Conservation (phyloP, 805 yeast genomes). For the Debaryomyces prosopidis region DNA sequence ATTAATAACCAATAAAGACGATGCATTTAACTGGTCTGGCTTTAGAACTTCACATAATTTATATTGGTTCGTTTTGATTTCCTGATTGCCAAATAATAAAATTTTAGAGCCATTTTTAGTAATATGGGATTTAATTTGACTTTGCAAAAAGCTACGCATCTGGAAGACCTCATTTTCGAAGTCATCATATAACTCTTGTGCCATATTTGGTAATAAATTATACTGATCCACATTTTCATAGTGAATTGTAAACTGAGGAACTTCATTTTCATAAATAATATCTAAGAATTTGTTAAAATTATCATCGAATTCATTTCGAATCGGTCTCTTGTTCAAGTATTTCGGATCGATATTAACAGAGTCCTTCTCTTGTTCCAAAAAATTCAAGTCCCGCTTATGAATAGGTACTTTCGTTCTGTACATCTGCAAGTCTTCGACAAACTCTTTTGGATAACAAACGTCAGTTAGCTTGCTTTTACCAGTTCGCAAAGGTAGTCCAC, state of each 20-base stretch:
- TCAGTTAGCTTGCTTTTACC: slow-evolving; percentile 23
- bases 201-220: slow-evolving; percentile 11
- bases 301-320: slow-evolving; percentile 3
- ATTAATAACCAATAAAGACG: slow-evolving; percentile 17
- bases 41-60: slow-evolving; percentile 25
- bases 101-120: slow-evolving; percentile 18
- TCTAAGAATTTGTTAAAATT: slow-evolving; percentile 14
- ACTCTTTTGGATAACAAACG: slow-evolving; percentile 34
- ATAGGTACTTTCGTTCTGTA: slow-evolving; percentile 26
- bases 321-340: slow-evolving; percentile 4
- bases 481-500: slow-evolving; percentile 37
- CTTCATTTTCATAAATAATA: slow-evolving; percentile 19
- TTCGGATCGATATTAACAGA: slow-evolving; percentile 20
- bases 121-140: slow-evolving; percentile 29
- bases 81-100: slow-evolving; percentile 22
- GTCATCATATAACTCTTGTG: slow-evolving; percentile 17
- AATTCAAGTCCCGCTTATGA: slow-evolving; percentile 39
- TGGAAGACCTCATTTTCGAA: slow-evolving; percentile 28
- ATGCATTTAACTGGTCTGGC: slow-evolving; percentile 5
- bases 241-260: slow-evolving; percentile 26
- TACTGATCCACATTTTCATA: slow-evolving; percentile 31
- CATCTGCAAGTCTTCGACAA: slow-evolving; percentile 37
- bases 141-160: slow-evolving; percentile 28
- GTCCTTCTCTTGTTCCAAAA: slow-evolving; percentile 22
- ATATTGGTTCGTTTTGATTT: slow-evolving; percentile 31